Conservation (phyloP, 1,284 basidiomycete genomes). For the Stereum hirsutum region DNA sequence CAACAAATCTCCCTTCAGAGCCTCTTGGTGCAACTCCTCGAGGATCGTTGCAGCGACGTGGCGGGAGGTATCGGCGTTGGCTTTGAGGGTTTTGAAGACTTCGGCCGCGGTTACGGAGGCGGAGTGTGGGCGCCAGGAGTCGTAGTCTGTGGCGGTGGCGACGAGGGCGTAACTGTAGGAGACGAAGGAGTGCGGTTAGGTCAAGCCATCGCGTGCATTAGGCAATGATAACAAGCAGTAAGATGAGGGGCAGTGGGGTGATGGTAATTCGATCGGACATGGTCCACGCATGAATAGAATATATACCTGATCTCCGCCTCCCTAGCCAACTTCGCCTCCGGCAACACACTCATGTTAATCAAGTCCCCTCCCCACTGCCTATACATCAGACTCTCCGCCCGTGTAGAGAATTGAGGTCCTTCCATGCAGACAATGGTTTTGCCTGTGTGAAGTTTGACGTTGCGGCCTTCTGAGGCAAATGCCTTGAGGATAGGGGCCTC, state of each 20-base stretch:
- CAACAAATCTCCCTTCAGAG: constrained; percentile 40
- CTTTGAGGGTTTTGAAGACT: constrained; percentile 80
- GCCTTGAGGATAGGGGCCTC: constrained; percentile 58
- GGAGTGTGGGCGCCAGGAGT: constrained; percentile 78
- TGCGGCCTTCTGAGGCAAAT: constrained; percentile 45
- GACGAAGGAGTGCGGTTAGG: too few species aligned
- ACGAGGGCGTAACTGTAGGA: constrained; percentile 74
- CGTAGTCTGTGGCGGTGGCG: constrained; percentile 87
- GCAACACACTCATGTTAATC: constrained; percentile 95
- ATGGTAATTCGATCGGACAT: too few species aligned
- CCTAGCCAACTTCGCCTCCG: constrained; percentile 91
- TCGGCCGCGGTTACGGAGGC: constrained; percentile 84
- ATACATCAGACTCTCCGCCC: constrained; percentile 95
- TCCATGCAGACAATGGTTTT: constrained; percentile 97
- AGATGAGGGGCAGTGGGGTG: too few species aligned
- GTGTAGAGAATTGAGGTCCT: constrained; percentile 89
- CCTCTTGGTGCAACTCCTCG: constrained; percentile 64
- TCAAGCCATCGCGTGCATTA: not conserved
- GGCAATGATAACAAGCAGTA: not conserved
- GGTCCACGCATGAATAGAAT: not conserved
- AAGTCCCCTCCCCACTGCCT: constrained; percentile 88
- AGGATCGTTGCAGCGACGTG: constrained; percentile 69
- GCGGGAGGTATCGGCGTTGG: constrained; percentile 81
- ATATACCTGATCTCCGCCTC: constrained; percentile 88
- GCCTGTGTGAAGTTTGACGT: constrained; percentile 62